These are phyloP conservation scores for Aspergillus jensenii DNA, from an alignment of 2,329 filamentous ascomycete species.

Conservation along the genomic window DNA sequence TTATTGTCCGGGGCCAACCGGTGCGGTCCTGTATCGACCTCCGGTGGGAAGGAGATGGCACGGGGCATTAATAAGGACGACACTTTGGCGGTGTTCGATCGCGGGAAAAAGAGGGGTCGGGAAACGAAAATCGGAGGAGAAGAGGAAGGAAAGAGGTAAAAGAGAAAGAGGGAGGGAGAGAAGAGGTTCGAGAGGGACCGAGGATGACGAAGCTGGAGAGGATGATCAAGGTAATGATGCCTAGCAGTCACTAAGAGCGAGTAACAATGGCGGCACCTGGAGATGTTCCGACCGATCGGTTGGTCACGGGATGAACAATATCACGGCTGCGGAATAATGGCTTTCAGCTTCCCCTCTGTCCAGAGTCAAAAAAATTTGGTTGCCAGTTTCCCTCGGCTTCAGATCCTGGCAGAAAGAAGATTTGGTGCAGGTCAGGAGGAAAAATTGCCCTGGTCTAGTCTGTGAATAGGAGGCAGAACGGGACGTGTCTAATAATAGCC, in stretches of 20 bases:
- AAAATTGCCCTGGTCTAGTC: not conserved
- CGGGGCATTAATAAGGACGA: constrained; percentile 87
- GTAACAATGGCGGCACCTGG: constrained; percentile 8
- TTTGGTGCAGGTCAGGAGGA: not conserved
- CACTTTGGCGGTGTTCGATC: constrained; percentile 84
- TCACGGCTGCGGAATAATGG: not conserved
- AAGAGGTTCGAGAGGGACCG: constrained; percentile 10
- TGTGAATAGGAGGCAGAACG: not conserved
- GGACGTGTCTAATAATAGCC: constrained; percentile 13
- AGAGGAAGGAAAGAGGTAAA: constrained; percentile 27
- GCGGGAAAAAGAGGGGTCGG: constrained; percentile 18
- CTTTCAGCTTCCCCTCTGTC: not conserved
- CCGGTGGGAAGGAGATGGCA: constrained; percentile 88
- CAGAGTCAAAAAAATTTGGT: not conserved
- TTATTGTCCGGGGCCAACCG: constrained; percentile 60
- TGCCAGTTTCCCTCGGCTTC: not conserved
- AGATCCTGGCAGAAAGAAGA: not conserved
- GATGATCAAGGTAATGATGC: constrained; percentile 6
- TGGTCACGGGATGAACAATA: constrained; percentile 9
- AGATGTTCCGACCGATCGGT: constrained; percentile 14
- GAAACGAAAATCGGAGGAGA: constrained; percentile 16
- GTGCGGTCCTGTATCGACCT: constrained; percentile 64
- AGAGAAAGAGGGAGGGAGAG: constrained; percentile 17
- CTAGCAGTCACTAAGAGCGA: not conserved
- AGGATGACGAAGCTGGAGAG: constrained; percentile 4